Conservation (phyloP, 345 rosid species). For the Gynandropsis gynandra region DNA sequence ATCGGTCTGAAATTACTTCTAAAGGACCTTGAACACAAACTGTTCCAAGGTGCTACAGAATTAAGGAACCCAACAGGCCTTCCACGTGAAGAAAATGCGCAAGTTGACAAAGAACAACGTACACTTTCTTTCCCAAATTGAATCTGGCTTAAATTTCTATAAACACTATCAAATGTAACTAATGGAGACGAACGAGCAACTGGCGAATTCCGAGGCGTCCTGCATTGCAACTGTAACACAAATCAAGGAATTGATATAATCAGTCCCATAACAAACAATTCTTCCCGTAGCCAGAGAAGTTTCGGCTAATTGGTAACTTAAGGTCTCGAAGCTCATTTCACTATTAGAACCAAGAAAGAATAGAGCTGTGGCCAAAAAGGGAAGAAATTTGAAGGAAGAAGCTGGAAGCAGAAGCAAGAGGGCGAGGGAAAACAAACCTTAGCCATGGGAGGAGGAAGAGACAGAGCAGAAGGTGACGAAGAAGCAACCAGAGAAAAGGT, state of each 20-base stretch:
- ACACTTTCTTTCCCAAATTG: conserved; percentile 24
- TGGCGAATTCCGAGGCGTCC: conserved; percentile 27
- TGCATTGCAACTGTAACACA: conserved; percentile 36
- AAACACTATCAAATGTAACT: conserved; percentile 16
- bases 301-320: too few species aligned
- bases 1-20: conserved; percentile 19
- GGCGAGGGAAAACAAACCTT: conserved; percentile 34
- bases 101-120: conserved; percentile 17
- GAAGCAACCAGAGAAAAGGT: conserved; percentile 24
- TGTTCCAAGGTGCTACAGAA: conserved; percentile 20
- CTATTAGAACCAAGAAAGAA: not conserved
- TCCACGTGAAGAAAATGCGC: conserved; percentile 17
- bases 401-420: not conserved
- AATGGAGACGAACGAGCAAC: conserved; percentile 18
- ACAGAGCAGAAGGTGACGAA: conserved; percentile 28
- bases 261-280: too few species aligned
- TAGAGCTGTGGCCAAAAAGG: conserved; percentile 4
- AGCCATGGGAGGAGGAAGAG: conserved; percentile 38
- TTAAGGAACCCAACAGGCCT: conserved; percentile 19
- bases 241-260: not conserved
- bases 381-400: not conserved
- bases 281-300: too few species aligned
- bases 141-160: conserved; percentile 26
- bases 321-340: too few species aligned
- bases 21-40: conserved; percentile 20